Evolutionary conservation across 2,329 filamentous ascomycete genomes (phyloP).

Genomic region (Aspergillus candidus): DNA sequence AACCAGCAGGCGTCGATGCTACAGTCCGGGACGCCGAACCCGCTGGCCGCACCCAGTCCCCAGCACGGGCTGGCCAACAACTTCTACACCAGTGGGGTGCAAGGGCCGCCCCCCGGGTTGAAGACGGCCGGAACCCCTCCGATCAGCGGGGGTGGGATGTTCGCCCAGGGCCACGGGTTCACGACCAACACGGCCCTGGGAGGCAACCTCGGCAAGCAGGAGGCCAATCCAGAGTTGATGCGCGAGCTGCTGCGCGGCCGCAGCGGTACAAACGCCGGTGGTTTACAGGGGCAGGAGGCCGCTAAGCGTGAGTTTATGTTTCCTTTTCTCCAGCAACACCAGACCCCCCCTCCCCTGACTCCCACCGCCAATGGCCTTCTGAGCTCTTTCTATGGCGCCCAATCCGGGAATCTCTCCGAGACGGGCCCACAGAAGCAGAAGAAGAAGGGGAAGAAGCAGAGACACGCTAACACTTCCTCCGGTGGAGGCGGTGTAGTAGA

Average conservation of each 20-base stretch:
- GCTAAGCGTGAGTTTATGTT: constrained; percentile 98
- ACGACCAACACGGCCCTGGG: constrained; percentile 61
- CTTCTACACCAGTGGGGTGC: constrained; percentile 78
- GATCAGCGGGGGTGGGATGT: constrained; percentile 72
- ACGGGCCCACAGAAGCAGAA: constrained; percentile 88
- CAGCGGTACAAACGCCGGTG: constrained; percentile 52
- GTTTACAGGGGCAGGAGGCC: constrained; percentile 70
- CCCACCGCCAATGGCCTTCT: constrained; percentile 77
- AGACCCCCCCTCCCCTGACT: constrained; percentile 82
- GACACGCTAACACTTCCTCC: constrained; percentile 99
- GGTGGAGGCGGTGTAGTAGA: constrained; percentile 99
- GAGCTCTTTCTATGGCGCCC: constrained; percentile 83
- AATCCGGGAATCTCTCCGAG: constrained; percentile 82
- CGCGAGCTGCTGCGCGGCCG: constrained; percentile 73
- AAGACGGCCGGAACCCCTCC: constrained; percentile 94
- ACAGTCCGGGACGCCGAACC: constrained; percentile 35
- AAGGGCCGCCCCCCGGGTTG: constrained; percentile 86
- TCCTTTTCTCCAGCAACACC: constrained; percentile 85
- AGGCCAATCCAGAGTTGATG: constrained; percentile 67
- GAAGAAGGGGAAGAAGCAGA: constrained; percentile 99
- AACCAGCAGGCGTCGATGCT: constrained; percentile 44
- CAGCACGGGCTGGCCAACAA: constrained; percentile 51
- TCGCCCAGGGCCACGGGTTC: constrained; percentile 82
- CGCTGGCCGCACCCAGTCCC: constrained; percentile 32
- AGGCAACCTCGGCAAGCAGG: constrained; percentile 59